These are phyloP conservation scores for Platismatia glauca DNA, from an alignment of 495 filamentous ascomycete genomes.

Conservation along the genomic window DNA sequence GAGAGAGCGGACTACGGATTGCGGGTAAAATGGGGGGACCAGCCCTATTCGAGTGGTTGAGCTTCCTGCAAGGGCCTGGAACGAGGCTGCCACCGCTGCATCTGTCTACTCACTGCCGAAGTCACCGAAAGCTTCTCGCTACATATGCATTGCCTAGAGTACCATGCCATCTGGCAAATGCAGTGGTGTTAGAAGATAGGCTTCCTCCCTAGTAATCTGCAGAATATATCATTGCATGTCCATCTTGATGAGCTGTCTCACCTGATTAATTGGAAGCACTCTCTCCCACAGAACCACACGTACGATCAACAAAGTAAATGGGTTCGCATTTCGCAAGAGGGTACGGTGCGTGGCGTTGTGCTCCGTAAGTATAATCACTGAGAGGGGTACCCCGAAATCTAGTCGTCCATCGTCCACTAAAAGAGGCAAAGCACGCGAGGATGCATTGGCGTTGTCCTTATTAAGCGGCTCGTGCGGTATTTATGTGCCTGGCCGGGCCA, in stretches of 20 bases:
- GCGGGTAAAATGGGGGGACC: not conserved
- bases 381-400: not conserved
- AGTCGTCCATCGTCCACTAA: not conserved
- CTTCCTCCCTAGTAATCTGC: no score
- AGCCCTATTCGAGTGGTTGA: not conserved
- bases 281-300: not conserved
- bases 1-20: not conserved
- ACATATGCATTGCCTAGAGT: not conserved
- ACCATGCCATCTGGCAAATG: no score
- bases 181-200: no score
- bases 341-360: no score
- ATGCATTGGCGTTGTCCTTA: not conserved
- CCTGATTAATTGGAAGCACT: not conserved
- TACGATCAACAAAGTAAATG: not conserved
- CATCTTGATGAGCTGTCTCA: not conserved
- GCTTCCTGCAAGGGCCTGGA: constrained; percentile 3
- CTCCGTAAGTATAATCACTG: not conserved
- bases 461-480: constrained; percentile 1
- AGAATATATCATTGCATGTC: not conserved
- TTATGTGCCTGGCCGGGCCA: not conserved
- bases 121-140: not conserved
- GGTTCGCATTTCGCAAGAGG: no score
- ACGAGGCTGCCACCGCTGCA: not conserved
- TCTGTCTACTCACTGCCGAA: not conserved
- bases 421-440: not conserved